Evolutionary conservation across 2,329 filamentous ascomycete genomes (phyloP).

Genomic region (Ophiocordyceps sinensis): DNA sequence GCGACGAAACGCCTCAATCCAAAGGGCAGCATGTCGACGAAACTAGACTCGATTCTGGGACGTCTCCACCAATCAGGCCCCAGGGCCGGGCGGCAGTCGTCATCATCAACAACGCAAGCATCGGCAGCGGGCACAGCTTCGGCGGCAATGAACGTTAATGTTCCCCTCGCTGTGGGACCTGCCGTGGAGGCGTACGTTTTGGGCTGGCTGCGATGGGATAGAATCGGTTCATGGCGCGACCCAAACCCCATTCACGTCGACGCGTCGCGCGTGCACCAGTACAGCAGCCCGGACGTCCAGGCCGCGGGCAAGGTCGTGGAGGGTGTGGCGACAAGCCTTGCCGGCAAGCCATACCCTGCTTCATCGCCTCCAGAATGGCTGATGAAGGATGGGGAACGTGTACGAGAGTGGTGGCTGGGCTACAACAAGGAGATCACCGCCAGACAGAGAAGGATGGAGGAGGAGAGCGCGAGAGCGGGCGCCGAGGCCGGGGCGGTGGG

Average conservation of each 20-base stretch:
- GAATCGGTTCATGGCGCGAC: slow-evolving; percentile 27
- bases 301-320: slow-evolving; percentile 28
- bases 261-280: slow-evolving; percentile 18
- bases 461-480: slow-evolving; percentile 19
- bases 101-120: neutral
- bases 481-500: slow-evolving; percentile 17
- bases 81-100: neutral
- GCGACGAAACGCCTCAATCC: slow-evolving; percentile 28
- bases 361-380: slow-evolving; percentile 39
- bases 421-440: slow-evolving; percentile 25
- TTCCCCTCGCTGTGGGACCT: slow-evolving; percentile 16
- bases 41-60: slow-evolving; percentile 25
- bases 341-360: slow-evolving; percentile 32
- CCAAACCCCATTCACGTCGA: slow-evolving; percentile 22
- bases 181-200: slow-evolving; percentile 26
- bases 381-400: slow-evolving; percentile 26
- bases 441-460: slow-evolving; percentile 23
- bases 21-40: slow-evolving; percentile 19
- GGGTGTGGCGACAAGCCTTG: slow-evolving; percentile 23
- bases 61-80: slow-evolving; percentile 13
- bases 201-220: slow-evolving; percentile 27
- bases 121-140: neutral
- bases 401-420: slow-evolving; percentile 38
- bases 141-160: slow-evolving; percentile 7
- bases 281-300: slow-evolving; percentile 27